Evolutionary conservation across 2,329 filamentous ascomycete species (phyloP).

Genomic region (Mycosphaerella sp.): DNA sequence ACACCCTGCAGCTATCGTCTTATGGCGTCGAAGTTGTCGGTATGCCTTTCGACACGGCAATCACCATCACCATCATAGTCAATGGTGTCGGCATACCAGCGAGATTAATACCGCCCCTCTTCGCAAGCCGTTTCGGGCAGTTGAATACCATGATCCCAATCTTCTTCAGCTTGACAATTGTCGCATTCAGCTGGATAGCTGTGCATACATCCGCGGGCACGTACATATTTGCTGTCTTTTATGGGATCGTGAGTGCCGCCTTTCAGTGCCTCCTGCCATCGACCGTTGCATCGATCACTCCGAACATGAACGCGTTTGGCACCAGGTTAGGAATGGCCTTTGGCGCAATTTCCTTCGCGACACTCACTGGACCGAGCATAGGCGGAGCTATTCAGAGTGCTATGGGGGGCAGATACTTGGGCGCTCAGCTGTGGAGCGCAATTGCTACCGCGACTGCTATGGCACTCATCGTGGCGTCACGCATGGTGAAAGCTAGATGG

Average conservation of each 20-base stretch:
- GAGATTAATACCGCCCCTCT: constrained; percentile 47
- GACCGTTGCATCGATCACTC: constrained; percentile 40
- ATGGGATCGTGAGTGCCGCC: constrained; percentile 41
- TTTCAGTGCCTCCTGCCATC: constrained; percentile 44
- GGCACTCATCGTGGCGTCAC: constrained; percentile 21
- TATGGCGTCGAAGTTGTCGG: constrained; percentile 33
- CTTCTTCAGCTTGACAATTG: constrained; percentile 40
- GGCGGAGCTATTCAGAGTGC: constrained; percentile 42
- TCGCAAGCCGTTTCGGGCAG: constrained; percentile 52
- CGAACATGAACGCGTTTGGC: constrained; percentile 43
- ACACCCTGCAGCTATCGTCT: constrained; percentile 25
- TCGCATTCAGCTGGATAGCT: constrained; percentile 54
- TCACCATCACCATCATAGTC: constrained; percentile 52
- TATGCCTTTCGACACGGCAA: constrained; percentile 46
- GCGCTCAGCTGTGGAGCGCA: constrained; percentile 42
- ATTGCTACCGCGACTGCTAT: constrained; percentile 19
- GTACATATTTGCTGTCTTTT: constrained; percentile 42
- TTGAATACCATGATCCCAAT: constrained; percentile 52
- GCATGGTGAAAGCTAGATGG: constrained; percentile 26
- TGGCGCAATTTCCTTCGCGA: constrained; percentile 40
- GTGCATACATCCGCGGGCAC: constrained; percentile 39
- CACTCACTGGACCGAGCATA: constrained; percentile 44
- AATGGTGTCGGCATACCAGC: constrained; percentile 54
- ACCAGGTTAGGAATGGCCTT: constrained; percentile 46
- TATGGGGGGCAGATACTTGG: constrained; percentile 37